A percentile compares a stretch with the other conserved stretches of the same genome.
Evolutionary conservation across 2,329 filamentous ascomycete species (phyloP).

Genomic region (Nemania diffusa): DNA sequence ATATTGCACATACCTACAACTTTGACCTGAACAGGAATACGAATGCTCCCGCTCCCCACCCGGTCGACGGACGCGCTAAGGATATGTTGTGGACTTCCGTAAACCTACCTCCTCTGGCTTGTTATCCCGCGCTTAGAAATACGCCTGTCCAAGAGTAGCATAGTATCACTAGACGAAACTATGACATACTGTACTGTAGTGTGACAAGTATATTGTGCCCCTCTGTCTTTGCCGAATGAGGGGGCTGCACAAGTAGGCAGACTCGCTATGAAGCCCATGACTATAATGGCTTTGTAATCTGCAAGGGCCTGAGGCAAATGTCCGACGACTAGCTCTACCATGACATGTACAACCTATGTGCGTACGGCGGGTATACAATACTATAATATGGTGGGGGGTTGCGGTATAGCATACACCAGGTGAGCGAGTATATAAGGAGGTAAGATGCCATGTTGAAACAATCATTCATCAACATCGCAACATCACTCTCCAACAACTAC

Average conservation of each 20-base stretch:
- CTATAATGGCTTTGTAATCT: conserved; percentile 19
- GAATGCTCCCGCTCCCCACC: too few species aligned
- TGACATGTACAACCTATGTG: neutral
- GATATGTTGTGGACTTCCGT: neutral
- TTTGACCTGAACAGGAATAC: too few species aligned
- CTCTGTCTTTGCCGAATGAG: neutral
- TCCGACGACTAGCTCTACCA: neutral
- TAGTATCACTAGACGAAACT: neutral
- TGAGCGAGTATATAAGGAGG: neutral
- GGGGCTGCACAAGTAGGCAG: neutral
- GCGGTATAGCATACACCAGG: neutral
- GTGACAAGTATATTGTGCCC: too few species aligned
- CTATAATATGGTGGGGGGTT: neutral
- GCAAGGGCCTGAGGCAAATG: neutral
- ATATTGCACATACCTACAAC: too few species aligned
- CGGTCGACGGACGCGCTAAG: neutral
- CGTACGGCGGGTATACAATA: neutral
- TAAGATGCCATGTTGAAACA: neutral
- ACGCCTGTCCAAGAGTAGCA: neutral
- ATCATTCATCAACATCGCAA: neutral
- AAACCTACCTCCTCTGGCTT: neutral
- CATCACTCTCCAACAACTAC: neutral
- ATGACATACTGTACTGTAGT: neutral
- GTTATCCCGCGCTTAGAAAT: conserved; percentile 20
- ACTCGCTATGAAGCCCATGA: neutral